These are phyloP conservation scores for Apophysomyces elegans DNA, from an alignment of 371 early-diverging fungal species.

Conservation along the genomic window DNA sequence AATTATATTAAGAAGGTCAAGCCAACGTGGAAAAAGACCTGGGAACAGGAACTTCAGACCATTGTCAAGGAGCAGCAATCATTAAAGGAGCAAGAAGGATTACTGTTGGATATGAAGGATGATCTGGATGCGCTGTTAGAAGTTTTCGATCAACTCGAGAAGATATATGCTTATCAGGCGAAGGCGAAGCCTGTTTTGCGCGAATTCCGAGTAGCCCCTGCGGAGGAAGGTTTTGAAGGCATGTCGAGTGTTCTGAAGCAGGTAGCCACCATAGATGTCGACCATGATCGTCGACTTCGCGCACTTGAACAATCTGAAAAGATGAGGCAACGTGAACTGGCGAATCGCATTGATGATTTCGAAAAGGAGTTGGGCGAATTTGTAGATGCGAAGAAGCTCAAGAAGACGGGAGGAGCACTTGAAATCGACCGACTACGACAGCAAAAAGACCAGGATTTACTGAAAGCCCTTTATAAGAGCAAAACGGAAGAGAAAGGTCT, in stretches of 20 bases:
- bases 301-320: slow-evolving; percentile 72
- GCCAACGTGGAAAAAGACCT: slow-evolving; percentile 82
- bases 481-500: not conserved
- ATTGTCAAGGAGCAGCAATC: slow-evolving; percentile 83
- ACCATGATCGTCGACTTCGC: slow-evolving; percentile 66
- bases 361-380: slow-evolving; percentile 72
- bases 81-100: slow-evolving; percentile 77
- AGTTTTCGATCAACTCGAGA: slow-evolving; percentile 67
- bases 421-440: slow-evolving; percentile 70
- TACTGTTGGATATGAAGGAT: slow-evolving; percentile 73
- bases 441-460: slow-evolving; percentile 64
- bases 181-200: slow-evolving; percentile 44
- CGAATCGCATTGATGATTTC: slow-evolving; percentile 72
- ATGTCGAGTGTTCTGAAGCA: slow-evolving; percentile 70
- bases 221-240: slow-evolving; percentile 68
- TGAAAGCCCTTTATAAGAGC: slow-evolving; percentile 37
- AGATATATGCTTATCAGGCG: slow-evolving; percentile 65
- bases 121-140: slow-evolving; percentile 67
- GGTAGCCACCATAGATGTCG: slow-evolving; percentile 68
- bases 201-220: slow-evolving; percentile 61
- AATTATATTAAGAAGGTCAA: slow-evolving; percentile 66
- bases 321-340: slow-evolving; percentile 67
- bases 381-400: slow-evolving; percentile 65
- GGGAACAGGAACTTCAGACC: slow-evolving; percentile 82
- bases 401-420: slow-evolving; percentile 77